A percentile compares a stretch with the other conserved stretches of the same genome.
Conservation (phyloP, 805 yeast genomes). For the Suhomyces xylopsoci region DNA sequence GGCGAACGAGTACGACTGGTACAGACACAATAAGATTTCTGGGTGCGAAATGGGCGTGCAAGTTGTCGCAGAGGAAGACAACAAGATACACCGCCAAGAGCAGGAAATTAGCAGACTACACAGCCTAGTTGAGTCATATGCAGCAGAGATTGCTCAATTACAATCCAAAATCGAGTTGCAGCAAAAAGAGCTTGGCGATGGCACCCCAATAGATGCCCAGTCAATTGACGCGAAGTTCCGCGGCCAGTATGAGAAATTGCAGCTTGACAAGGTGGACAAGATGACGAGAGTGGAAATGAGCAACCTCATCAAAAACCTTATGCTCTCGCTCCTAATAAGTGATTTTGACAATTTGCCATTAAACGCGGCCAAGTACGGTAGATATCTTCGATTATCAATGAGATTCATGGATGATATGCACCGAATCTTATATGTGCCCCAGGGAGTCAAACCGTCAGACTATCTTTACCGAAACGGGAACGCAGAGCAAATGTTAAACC, state of each 20-base stretch:
- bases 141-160: not conserved
- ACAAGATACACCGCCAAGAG: not conserved
- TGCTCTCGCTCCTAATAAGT: conserved; percentile 33
- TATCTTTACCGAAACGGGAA: conserved; percentile 19
- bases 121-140: not conserved
- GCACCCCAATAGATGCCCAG: conserved; percentile 12
- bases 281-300: conserved; percentile 26
- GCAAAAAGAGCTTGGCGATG: conserved; percentile 6
- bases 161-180: not conserved
- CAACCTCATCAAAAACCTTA: conserved; percentile 30
- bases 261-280: conserved; percentile 28
- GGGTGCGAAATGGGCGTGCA: not conserved
- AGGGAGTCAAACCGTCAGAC: conserved; percentile 23
- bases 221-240: conserved; percentile 20
- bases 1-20: conserved; percentile 1
- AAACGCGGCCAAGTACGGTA: conserved; percentile 25
- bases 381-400: conserved; percentile 21
- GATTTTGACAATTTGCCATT: conserved; percentile 27
- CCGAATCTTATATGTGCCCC: conserved; percentile 18
- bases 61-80: not conserved
- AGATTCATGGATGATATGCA: conserved; percentile 35
- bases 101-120: not conserved
- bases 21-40: not conserved
- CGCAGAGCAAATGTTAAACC: conserved; percentile 11
- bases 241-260: conserved; percentile 22